Evolutionary conservation across 306 rosid genomes (phyloP).

Genomic region (Glycine tomentella): DNA sequence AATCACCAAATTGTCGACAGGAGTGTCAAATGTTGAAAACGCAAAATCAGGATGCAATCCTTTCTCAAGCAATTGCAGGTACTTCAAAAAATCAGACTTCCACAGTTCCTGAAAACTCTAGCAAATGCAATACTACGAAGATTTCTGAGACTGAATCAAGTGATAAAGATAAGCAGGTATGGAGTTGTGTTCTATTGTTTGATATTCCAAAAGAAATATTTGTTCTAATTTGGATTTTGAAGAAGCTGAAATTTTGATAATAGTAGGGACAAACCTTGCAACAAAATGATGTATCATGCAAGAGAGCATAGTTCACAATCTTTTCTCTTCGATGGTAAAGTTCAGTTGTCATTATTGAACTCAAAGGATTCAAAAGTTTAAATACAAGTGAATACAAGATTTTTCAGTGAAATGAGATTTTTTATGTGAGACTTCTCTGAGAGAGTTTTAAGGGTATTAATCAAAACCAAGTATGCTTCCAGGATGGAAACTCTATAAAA

Average conservation of each 20-base stretch:
- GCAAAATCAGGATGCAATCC: slow-evolving; percentile 49
- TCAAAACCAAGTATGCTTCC: background rate
- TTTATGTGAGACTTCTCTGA: background rate
- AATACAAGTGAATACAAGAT: background rate
- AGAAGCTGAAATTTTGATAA: slow-evolving; percentile 26
- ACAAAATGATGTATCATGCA: slow-evolving; percentile 3
- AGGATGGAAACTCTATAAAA: background rate
- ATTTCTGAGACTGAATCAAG: slow-evolving; percentile 40
- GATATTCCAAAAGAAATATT: slow-evolving; percentile 32
- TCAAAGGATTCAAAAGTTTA: background rate
- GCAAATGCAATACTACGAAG: slow-evolving; percentile 20
- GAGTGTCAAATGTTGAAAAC: slow-evolving; percentile 37
- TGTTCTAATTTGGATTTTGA: slow-evolving; percentile 18
- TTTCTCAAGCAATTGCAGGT: slow-evolving; percentile 40
- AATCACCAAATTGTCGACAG: slow-evolving; percentile 45
- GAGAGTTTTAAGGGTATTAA: slow-evolving; percentile 24
- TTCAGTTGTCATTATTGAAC: background rate
- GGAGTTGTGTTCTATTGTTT: slow-evolving; percentile 23
- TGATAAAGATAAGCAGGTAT: slow-evolving; percentile 50
- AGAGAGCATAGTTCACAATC: background rate
- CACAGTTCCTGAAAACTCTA: slow-evolving; percentile 38
- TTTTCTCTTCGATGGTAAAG: slow-evolving; percentile 18
- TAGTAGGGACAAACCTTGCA: background rate
- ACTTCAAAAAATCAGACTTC: slow-evolving; percentile 39
- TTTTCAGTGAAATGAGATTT: slow-evolving; percentile 9